These are phyloP conservation scores for Ceratocystis colombiana DNA, from an alignment of 2,329 filamentous ascomycete species.

Conservation along the genomic window DNA sequence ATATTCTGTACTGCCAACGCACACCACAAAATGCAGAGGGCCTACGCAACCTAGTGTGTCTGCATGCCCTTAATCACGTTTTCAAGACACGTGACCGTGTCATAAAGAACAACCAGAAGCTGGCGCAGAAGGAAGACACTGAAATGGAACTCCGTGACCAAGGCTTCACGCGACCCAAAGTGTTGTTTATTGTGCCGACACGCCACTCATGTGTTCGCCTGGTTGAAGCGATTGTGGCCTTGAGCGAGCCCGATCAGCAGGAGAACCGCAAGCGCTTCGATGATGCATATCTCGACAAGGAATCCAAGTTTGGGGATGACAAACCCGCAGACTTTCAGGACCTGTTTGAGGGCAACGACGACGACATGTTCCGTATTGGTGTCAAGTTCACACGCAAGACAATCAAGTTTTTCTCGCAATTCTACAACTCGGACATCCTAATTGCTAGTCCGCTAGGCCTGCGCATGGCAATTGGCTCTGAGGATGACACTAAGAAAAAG, in stretches of 20 bases:
- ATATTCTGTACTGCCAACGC: constrained; percentile 66
- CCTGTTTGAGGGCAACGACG: constrained; percentile 87
- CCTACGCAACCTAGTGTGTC: constrained; percentile 60
- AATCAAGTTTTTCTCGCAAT: constrained; percentile 86
- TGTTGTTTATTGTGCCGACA: constrained; percentile 82
- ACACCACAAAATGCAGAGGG: constrained; percentile 56
- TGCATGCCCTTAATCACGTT: constrained; percentile 85
- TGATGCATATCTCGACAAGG: constrained; percentile 64
- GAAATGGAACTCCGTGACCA: constrained; percentile 78
- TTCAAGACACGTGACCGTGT: constrained; percentile 89
- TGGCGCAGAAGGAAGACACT: constrained; percentile 53
- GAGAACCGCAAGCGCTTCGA: constrained; percentile 91
- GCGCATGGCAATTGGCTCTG: constrained; percentile 78
- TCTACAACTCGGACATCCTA: constrained; percentile 94
- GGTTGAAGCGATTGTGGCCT: constrained; percentile 62
- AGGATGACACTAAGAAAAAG: constrained; percentile 48
- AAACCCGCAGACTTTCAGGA: constrained; percentile 81
- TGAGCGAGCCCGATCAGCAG: constrained; percentile 78
- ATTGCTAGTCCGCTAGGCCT: constrained; percentile 83
- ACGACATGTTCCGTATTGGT: constrained; percentile 94
- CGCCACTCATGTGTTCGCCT: constrained; percentile 73
- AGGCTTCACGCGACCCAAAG: constrained; percentile 88
- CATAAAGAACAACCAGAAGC: constrained; percentile 79
- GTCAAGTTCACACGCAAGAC: constrained; percentile 95
- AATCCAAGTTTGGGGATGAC: constrained; percentile 54